These are phyloP conservation scores for Coemansia sp. DNA, from an alignment of 192 early-diverging fungal genomes.

Conservation along the genomic window DNA sequence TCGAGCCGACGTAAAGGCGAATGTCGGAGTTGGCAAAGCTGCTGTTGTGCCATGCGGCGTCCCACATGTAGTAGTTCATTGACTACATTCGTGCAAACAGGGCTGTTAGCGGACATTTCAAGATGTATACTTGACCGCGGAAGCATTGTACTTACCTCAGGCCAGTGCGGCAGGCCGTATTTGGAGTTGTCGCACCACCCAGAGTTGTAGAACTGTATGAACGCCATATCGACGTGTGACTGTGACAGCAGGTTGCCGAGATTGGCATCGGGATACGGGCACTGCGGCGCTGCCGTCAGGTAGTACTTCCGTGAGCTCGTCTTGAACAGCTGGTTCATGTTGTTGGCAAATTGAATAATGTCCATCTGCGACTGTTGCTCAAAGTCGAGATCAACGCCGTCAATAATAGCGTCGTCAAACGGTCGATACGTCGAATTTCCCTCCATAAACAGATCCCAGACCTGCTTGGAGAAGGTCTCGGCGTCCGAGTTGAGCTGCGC, in stretches of 20 bases:
- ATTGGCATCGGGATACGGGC: conserved; percentile 67
- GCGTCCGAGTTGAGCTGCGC: conserved; percentile 60
- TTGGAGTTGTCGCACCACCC: conserved; percentile 57
- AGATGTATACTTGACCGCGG: too few relatives aligned
- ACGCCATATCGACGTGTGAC: conserved; percentile 64
- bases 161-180: conserved; percentile 40
- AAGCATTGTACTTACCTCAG: conserved; percentile 47
- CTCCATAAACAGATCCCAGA: conserved; percentile 75
- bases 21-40: conserved; percentile 57
- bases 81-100: conserved; percentile 18
- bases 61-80: conserved; percentile 53
- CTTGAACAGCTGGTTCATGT: conserved; percentile 54
- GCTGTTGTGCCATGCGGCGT: conserved; percentile 56
- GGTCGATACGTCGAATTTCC: conserved; percentile 61
- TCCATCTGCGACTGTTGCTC: conserved; percentile 60
- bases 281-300: conserved; percentile 70
- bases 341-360: conserved; percentile 57
- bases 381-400: conserved; percentile 71
- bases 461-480: conserved; percentile 60
- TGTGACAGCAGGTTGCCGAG: conserved; percentile 54
- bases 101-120: too few relatives aligned
- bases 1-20: conserved; percentile 56
- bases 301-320: conserved; percentile 52
- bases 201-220: conserved; percentile 79
- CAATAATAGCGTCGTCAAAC: conserved; percentile 66